These are phyloP conservation scores for Peronospora destructor DNA, from an alignment of 352 stramenopile species.

Conservation along the genomic window DNA sequence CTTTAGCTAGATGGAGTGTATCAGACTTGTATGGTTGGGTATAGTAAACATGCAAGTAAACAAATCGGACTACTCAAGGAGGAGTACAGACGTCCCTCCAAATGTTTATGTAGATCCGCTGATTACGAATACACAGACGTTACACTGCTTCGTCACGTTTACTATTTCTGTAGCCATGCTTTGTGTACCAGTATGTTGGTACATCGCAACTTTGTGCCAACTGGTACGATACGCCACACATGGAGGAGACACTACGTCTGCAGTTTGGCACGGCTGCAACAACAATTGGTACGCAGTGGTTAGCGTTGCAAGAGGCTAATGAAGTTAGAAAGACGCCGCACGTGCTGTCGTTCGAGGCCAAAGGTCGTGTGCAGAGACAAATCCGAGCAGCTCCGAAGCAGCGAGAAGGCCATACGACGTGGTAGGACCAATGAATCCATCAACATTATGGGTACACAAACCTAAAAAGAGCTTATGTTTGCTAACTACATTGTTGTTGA, in stretches of 20 bases:
- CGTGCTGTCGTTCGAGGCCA: conserved; percentile 67
- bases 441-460: not conserved
- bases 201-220: conserved; percentile 3
- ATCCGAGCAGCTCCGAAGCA: conserved; percentile 16
- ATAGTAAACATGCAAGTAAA: too few relatives aligned
- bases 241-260: conserved; percentile 58
- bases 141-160: too few relatives aligned
- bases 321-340: conserved; percentile 35
- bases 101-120: too few relatives aligned
- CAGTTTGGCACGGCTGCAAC: conserved; percentile 67
- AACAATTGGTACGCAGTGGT: conserved; percentile 58
- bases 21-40: too few relatives aligned
- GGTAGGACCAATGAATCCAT: conserved; percentile 20
- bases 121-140: too few relatives aligned
- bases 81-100: too few relatives aligned
- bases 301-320: conserved; percentile 39
- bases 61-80: too few relatives aligned
- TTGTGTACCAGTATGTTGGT: not conserved
- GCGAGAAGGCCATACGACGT: conserved; percentile 31
- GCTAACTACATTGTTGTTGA: not conserved
- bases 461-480: not conserved
- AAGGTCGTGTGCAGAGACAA: conserved; percentile 33
- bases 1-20: too few relatives aligned
- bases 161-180: not conserved
- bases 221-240: not conserved